These are phyloP conservation scores for Clonostachys rosea DNA, from an alignment of 2,329 filamentous ascomycete genomes.

Conservation along the genomic window DNA sequence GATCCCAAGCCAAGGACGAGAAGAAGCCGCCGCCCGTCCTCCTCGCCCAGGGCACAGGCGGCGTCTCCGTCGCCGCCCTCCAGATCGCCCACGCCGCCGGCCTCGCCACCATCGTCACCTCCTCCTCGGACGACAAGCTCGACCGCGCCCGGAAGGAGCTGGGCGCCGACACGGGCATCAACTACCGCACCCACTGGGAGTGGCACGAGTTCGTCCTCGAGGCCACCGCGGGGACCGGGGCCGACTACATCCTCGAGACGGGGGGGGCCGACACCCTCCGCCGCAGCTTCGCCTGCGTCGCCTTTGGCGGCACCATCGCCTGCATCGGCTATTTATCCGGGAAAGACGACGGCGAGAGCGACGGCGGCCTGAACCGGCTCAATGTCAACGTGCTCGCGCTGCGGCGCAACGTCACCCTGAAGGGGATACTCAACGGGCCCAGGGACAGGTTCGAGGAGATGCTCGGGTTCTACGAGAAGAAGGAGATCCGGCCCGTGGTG, in stretches of 20 bases:
- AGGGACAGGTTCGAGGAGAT: slow-evolving; percentile 48
- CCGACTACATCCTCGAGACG: slow-evolving; percentile 50
- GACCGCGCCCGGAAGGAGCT: slow-evolving; percentile 34
- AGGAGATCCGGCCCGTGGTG: slow-evolving; percentile 40
- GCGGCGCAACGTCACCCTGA: slow-evolving; percentile 38
- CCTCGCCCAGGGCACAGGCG: slow-evolving; percentile 50
- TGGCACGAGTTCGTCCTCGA: slow-evolving; percentile 45
- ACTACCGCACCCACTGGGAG: slow-evolving; percentile 45
- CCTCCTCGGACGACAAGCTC: slow-evolving; percentile 47
- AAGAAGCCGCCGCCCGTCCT: slow-evolving; percentile 23
- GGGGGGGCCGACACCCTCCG: slow-evolving; percentile 46
- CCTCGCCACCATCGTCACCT: slow-evolving; percentile 46
- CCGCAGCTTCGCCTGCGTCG: slow-evolving; percentile 46
- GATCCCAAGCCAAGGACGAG: background rate
- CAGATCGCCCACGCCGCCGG: slow-evolving; percentile 50
- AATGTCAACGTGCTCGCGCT: slow-evolving; percentile 57
- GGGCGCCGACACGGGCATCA: slow-evolving; percentile 47
- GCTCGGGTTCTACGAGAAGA: slow-evolving; percentile 36
- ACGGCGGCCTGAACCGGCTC: slow-evolving; percentile 32
- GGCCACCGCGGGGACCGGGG: slow-evolving; percentile 38
- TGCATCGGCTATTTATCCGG: slow-evolving; percentile 45
- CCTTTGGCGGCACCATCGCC: slow-evolving; percentile 49
- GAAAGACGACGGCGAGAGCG: slow-evolving; percentile 38
- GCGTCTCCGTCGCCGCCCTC: slow-evolving; percentile 44
- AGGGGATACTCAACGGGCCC: slow-evolving; percentile 59